phyloP scores from a whole-genome alignment of 306 rosid genomes.

The Lagenaria siceraria region DNA sequence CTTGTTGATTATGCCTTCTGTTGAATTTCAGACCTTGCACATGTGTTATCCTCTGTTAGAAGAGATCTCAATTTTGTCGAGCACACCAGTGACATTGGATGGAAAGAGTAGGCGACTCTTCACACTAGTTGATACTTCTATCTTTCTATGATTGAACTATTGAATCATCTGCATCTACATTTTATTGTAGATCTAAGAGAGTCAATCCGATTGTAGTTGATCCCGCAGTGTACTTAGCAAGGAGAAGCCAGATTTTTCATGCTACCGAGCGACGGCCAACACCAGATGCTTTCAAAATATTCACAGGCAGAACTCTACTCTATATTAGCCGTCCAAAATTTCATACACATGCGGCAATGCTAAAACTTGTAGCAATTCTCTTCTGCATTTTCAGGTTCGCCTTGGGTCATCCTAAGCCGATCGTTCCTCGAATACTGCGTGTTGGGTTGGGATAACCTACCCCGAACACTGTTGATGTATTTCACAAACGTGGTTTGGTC shows the following conservation, averaged over 20 bases:
- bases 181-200: constrained; percentile 47
- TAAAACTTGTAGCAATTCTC: not conserved
- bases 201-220: constrained; percentile 81
- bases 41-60: constrained; percentile 66
- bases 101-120: constrained; percentile 68
- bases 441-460: constrained; percentile 94
- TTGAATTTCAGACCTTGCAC: constrained; percentile 61
- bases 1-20: constrained; percentile 10
- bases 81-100: constrained; percentile 88
- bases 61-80: constrained; percentile 84
- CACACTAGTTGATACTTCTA: constrained; percentile 8
- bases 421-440: constrained; percentile 75
- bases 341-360: not conserved
- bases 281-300: constrained; percentile 77
- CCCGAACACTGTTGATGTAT: constrained; percentile 75
- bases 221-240: constrained; percentile 65
- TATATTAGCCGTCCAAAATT: constrained; percentile 7
- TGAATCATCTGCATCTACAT: constrained; percentile 8
- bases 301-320: constrained; percentile 53
- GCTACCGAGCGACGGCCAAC: constrained; percentile 77
- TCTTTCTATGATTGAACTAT: constrained; percentile 1
- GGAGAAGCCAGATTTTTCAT: constrained; percentile 86
- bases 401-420: constrained; percentile 79
- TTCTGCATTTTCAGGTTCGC: constrained; percentile 66
- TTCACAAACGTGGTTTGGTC: constrained; percentile 73